Conservation (phyloP, 441 rosid species). For the Erysimum cheiri region DNA sequence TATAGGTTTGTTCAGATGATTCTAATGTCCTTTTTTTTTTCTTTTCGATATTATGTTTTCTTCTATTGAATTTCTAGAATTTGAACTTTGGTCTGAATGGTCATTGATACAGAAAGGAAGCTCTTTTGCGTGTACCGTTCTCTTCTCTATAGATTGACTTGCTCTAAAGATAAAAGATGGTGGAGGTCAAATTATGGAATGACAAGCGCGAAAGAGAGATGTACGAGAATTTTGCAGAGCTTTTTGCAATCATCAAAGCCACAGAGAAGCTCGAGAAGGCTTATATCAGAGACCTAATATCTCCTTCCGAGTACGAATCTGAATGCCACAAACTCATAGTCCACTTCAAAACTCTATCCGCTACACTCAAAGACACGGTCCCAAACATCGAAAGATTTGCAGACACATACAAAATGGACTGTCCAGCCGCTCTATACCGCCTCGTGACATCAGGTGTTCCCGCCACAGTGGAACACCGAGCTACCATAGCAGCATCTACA, state of each 20-base stretch:
- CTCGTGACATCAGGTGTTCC: conserved; percentile 92
- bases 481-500: conserved; percentile 59
- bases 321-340: conserved; percentile 94
- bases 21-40: neutral
- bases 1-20: neutral
- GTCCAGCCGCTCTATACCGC: conserved; percentile 88
- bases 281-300: conserved; percentile 74
- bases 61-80: neutral
- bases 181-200: conserved; percentile 95
- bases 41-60: neutral
- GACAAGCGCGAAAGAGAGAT: conserved; percentile 98
- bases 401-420: conserved; percentile 93
- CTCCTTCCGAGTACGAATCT: conserved; percentile 77
- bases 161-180: conserved; percentile 26
- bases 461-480: conserved; percentile 91
- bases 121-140: conserved; percentile 76
- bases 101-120: conserved; percentile 21
- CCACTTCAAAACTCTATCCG: conserved; percentile 85
- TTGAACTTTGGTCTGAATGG: conserved; percentile 1
- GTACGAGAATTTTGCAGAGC: conserved; percentile 95
- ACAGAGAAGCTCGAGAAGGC: conserved; percentile 96
- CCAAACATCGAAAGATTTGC: conserved; percentile 91
- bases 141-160: conserved; percentile 61
- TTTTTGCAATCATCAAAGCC: conserved; percentile 91
- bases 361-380: conserved; percentile 78